A percentile compares a stretch with the other conserved stretches of the same genome.
Conservation (phyloP, 129 eudicot genomes). For the Gnaphalium uliginosum region DNA sequence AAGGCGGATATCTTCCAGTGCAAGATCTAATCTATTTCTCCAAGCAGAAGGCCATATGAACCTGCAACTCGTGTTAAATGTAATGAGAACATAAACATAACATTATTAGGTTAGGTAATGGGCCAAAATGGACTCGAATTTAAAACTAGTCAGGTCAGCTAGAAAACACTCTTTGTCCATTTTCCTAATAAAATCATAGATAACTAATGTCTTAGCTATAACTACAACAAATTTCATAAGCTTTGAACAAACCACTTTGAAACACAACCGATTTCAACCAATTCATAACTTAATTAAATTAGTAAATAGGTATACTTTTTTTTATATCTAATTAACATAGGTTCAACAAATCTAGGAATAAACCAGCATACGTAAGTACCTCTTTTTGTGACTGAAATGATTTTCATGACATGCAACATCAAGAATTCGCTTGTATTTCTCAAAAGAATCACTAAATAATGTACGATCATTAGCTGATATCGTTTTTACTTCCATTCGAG, state of each 20-base stretch:
- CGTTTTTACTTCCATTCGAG: constrained; percentile 44
- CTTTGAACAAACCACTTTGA: not conserved
- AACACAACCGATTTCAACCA: not conserved
- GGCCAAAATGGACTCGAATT: not conserved
- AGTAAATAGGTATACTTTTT: not conserved
- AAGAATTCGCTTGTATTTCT: constrained; percentile 48
- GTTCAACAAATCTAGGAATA: not conserved
- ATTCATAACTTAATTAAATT: not conserved
- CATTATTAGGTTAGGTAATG: not conserved
- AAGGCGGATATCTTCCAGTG: constrained; percentile 29
- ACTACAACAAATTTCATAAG: not conserved
- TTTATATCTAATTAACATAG: not conserved
- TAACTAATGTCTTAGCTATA: not conserved
- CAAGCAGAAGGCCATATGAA: constrained; percentile 57
- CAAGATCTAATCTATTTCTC: constrained; percentile 50
- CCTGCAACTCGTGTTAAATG: constrained; percentile 38
- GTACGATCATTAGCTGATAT: constrained; percentile 24
- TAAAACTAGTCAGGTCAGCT: not conserved
- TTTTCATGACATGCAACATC: constrained; percentile 43
- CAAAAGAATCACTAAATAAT: constrained; percentile 41
- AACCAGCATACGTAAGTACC: constrained; percentile 35
- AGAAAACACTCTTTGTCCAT: not conserved
- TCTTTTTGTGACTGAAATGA: constrained; percentile 35
- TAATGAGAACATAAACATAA: not conserved
- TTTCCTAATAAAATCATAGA: not conserved